These are phyloP conservation scores for Candida jianshihensis DNA, from an alignment of 805 yeast species.

Conservation along the genomic window DNA sequence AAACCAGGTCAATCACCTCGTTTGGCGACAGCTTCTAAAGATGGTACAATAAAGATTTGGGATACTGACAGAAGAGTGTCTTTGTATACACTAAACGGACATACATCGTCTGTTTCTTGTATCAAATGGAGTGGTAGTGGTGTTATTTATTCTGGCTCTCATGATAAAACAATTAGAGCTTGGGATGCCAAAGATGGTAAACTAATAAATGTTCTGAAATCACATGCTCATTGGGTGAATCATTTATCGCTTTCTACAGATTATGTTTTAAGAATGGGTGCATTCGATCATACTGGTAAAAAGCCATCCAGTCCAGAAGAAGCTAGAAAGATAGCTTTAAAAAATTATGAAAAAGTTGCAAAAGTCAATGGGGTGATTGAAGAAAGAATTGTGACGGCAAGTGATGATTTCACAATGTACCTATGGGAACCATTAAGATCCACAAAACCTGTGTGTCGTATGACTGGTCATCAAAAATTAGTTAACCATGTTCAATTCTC, in stretches of 20 bases:
- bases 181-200: slow-evolving; percentile 84
- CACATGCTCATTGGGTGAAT: slow-evolving; percentile 98
- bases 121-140: slow-evolving; percentile 96
- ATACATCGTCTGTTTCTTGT: slow-evolving; percentile 82
- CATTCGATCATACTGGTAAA: slow-evolving; percentile 67
- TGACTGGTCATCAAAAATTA: slow-evolving; percentile 96
- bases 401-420: slow-evolving; percentile 97
- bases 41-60: slow-evolving; percentile 87
- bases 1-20: slow-evolving; percentile 59
- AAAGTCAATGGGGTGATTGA: slow-evolving; percentile 53
- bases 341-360: slow-evolving; percentile 51
- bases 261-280: slow-evolving; percentile 78
- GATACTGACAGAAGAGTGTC: slow-evolving; percentile 67
- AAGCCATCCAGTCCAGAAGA: slow-evolving; percentile 38
- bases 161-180: slow-evolving; percentile 86
- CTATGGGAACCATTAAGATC: slow-evolving; percentile 87
- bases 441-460: slow-evolving; percentile 78
- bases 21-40: slow-evolving; percentile 84
- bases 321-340: slow-evolving; percentile 40
- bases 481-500: slow-evolving; percentile 94
- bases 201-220: slow-evolving; percentile 68
- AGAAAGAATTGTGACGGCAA: slow-evolving; percentile 88
- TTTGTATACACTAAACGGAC: slow-evolving; percentile 73
- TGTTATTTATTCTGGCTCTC: slow-evolving; percentile 80
- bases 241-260: slow-evolving; percentile 91